phyloP scores from a whole-genome alignment of 352 stramenopile genomes.

The Phytopythium boreale region DNA sequence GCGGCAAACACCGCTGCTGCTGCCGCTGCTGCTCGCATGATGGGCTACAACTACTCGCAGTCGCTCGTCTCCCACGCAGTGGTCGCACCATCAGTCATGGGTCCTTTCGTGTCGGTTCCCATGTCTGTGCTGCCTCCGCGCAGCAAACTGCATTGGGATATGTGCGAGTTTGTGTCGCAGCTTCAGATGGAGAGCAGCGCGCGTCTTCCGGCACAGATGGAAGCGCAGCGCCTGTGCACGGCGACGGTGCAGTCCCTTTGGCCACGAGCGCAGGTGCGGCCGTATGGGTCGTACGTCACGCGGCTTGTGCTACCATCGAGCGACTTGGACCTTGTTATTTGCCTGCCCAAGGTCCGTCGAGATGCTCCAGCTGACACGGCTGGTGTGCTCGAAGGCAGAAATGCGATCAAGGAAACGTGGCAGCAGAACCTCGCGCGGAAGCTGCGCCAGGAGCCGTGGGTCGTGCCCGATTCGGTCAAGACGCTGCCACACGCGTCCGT shows the following conservation, averaged over 20 bases:
- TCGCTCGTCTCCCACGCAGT: constrained; percentile 24
- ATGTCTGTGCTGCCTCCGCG: constrained; percentile 79
- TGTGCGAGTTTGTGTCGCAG: constrained; percentile 83
- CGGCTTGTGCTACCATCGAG: constrained; percentile 94
- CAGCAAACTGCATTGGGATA: constrained; percentile 86
- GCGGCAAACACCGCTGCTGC: constrained; percentile 10
- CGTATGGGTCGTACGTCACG: constrained; percentile 97
- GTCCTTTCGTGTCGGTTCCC: constrained; percentile 80
- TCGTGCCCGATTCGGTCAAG: constrained; percentile 93
- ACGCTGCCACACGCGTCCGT: constrained; percentile 96
- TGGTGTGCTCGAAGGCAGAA: constrained; percentile 95
- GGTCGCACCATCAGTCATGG: constrained; percentile 46
- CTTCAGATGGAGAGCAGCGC: constrained; percentile 72
- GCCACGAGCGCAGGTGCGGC: constrained; percentile 94
- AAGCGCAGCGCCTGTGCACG: constrained; percentile 71
- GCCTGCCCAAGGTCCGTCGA: constrained; percentile 95
- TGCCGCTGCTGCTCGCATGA: constrained; percentile 1
- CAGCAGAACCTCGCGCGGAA: constrained; percentile 96
- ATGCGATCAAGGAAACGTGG: constrained; percentile 98
- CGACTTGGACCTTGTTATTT: constrained; percentile 97
- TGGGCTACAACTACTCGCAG: constrained; percentile 38
- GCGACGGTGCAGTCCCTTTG: constrained; percentile 88
- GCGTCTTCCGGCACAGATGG: constrained; percentile 68
- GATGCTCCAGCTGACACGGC: constrained; percentile 93
- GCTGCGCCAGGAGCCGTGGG: constrained; percentile 91